Conservation (phyloP, 1,284 basidiomycete species). For the Papiliotrema terrestris region DNA sequence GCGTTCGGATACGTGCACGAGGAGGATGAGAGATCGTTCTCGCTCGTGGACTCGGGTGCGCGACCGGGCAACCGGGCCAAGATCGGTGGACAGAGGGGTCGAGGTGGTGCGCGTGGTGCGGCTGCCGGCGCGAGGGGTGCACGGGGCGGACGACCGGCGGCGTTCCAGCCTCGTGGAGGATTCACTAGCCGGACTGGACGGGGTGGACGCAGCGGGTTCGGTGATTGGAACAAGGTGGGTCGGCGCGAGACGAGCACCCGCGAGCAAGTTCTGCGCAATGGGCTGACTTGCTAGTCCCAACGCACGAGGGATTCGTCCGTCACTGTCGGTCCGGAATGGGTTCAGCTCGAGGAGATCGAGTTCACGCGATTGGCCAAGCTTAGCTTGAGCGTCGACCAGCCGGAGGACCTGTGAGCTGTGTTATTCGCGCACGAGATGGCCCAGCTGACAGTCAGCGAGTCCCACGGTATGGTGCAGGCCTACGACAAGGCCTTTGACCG, state of each 20-base stretch:
- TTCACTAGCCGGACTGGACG: conserved; percentile 54
- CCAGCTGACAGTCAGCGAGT: conserved; percentile 56
- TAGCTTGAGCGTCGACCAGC: conserved; percentile 84
- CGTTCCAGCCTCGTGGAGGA: conserved; percentile 33
- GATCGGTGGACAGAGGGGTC: conserved; percentile 10
- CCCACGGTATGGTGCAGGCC: conserved; percentile 83
- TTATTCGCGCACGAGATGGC: not conserved
- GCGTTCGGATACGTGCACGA: conserved; percentile 99
- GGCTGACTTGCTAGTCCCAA: conserved; percentile 60
- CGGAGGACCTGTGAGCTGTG: conserved; percentile 71
- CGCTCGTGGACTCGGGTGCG: conserved; percentile 74
- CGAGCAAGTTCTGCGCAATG: no score
- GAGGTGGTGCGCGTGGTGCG: conserved; percentile 50
- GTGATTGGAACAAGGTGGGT: conserved; percentile 84
- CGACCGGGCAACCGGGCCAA: conserved; percentile 17
- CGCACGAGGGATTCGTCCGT: conserved; percentile 92
- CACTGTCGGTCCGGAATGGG: conserved; percentile 86
- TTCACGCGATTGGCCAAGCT: conserved; percentile 91
- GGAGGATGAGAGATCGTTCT: conserved; percentile 97
- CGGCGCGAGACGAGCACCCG: not conserved
- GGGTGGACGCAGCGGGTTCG: conserved; percentile 76
- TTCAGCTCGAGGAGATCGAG: conserved; percentile 94
- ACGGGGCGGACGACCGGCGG: conserved; percentile 27
- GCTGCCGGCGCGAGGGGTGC: conserved; percentile 36
- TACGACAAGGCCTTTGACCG: conserved; percentile 97